These are phyloP conservation scores for Tulasnella calospora DNA, from an alignment of 768 basidiomycete species.

Conservation along the genomic window DNA sequence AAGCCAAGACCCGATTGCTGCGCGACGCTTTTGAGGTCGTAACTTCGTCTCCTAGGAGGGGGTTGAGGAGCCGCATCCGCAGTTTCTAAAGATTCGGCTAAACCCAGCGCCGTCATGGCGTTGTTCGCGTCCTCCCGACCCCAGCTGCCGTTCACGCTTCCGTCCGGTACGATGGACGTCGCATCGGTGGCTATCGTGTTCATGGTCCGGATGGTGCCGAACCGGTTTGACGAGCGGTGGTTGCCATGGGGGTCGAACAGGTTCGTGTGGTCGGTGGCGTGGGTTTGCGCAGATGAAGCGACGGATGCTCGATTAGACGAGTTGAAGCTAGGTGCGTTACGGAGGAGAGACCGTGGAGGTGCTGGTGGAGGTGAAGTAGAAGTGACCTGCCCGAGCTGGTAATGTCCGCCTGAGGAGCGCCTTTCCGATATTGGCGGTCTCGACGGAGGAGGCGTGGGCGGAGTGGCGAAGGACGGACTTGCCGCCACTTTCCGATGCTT, in stretches of 20 bases:
- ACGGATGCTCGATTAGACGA: conserved; percentile 26
- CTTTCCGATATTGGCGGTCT: conserved; percentile 17
- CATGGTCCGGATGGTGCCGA: conserved; percentile 74
- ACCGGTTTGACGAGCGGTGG: conserved; percentile 45
- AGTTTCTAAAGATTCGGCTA: background rate
- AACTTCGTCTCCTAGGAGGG: background rate
- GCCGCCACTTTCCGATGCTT: background rate
- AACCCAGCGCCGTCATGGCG: background rate
- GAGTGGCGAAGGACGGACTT: background rate
- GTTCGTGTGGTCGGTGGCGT: conserved; percentile 42
- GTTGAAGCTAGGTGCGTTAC: background rate
- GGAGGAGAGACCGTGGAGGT: conserved; percentile 21
- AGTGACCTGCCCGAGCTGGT: background rate
- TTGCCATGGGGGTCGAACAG: conserved; percentile 28
- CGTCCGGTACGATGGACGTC: conserved; percentile 49
- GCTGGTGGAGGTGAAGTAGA: conserved; percentile 29
- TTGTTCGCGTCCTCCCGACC: conserved; percentile 24
- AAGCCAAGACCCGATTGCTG: background rate
- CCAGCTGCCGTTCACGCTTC: conserved; percentile 19
- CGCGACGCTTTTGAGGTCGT: conserved; percentile 14
- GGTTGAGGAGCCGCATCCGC: background rate
- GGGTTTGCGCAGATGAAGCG: conserved; percentile 30
- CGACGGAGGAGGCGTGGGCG: conserved; percentile 21
- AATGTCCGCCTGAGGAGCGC: conserved; percentile 15
- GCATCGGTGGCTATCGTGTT: conserved; percentile 78